Conservation (phyloP, 2,329 filamentous ascomycete species). For the Ceratocystis eucalypticola region DNA sequence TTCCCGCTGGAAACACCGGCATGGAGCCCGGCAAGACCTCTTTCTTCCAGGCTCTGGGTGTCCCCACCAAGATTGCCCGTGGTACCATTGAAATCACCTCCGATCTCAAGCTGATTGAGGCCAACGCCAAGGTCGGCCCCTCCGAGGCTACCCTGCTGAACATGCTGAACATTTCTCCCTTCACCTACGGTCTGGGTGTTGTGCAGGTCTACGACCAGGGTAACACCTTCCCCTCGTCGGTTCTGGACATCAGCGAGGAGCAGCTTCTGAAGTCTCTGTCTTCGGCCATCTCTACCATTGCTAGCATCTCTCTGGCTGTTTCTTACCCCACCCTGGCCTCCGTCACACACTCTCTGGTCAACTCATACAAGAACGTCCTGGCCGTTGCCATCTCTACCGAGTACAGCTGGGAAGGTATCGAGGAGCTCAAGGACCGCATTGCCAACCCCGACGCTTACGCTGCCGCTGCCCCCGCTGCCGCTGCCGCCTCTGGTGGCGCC, state of each 20-base stretch:
- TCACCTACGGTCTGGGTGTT: constrained; percentile 98
- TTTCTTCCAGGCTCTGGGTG: constrained; percentile 99
- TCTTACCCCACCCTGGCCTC: constrained; percentile 95
- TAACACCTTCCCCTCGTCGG: constrained; percentile 72
- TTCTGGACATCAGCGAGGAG: constrained; percentile 88
- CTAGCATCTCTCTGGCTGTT: constrained; percentile 77
- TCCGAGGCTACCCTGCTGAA: constrained; percentile 98
- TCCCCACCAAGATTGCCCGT: constrained; percentile 99
- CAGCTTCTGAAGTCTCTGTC: constrained; percentile 79
- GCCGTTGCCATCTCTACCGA: constrained; percentile 83
- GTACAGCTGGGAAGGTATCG: constrained; percentile 87
- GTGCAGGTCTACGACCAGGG: constrained; percentile 94
- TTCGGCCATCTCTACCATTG: constrained; percentile 72
- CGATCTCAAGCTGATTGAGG: constrained; percentile 95
- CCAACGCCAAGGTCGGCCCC: constrained; percentile 85
- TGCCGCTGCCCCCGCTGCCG: constrained; percentile 58
- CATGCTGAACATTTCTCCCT: constrained; percentile 99
- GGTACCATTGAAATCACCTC: constrained; percentile 99
- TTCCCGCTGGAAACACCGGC: constrained; percentile 97
- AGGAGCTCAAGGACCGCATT: constrained; percentile 98
- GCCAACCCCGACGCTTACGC: constrained; percentile 98
- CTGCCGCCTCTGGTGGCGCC: constrained; percentile 37
- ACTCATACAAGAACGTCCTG: constrained; percentile 94
- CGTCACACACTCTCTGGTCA: constrained; percentile 91
- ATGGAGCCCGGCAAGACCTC: constrained; percentile 99